These are phyloP conservation scores for Ogataea salicorniae DNA, from an alignment of 805 yeast genomes.

Conservation along the genomic window DNA sequence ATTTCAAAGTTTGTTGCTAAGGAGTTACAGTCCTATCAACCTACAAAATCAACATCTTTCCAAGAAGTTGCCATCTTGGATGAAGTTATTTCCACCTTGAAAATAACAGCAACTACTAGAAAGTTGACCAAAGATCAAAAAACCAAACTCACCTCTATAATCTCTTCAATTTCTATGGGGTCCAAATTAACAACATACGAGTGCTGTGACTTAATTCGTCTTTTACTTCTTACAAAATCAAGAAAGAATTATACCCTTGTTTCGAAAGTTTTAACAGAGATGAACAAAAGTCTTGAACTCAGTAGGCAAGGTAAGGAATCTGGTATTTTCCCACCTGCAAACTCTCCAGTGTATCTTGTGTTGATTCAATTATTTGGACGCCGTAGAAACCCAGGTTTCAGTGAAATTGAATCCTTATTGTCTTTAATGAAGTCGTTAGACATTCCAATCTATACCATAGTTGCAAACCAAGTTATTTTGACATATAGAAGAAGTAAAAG, in stretches of 20 bases:
- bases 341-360: conserved; percentile 37
- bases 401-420: conserved; percentile 28
- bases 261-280: conserved; percentile 25
- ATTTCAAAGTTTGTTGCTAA: conserved; percentile 13
- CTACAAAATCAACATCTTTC: conserved; percentile 8
- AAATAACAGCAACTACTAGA: neutral
- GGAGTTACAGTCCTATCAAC: conserved; percentile 10
- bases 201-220: conserved; percentile 18
- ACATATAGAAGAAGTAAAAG: conserved; percentile 28
- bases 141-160: conserved; percentile 6
- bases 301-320: conserved; percentile 5
- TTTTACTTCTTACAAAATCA: conserved; percentile 20
- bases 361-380: conserved; percentile 33
- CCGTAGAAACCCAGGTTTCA: conserved; percentile 22
- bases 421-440: conserved; percentile 26
- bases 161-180: conserved; percentile 20
- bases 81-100: conserved; percentile 9
- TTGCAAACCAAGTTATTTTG: conserved; percentile 34
- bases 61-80: conserved; percentile 22
- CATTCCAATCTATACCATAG: conserved; percentile 30
- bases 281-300: conserved; percentile 20
- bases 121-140: conserved; percentile 4
- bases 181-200: conserved; percentile 22
- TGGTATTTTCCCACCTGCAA: conserved; percentile 33
- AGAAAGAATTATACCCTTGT: conserved; percentile 25